Evolutionary conservation across 2,329 filamentous ascomycete genomes (phyloP).

Genomic region (Exophiala xenobiotica): DNA sequence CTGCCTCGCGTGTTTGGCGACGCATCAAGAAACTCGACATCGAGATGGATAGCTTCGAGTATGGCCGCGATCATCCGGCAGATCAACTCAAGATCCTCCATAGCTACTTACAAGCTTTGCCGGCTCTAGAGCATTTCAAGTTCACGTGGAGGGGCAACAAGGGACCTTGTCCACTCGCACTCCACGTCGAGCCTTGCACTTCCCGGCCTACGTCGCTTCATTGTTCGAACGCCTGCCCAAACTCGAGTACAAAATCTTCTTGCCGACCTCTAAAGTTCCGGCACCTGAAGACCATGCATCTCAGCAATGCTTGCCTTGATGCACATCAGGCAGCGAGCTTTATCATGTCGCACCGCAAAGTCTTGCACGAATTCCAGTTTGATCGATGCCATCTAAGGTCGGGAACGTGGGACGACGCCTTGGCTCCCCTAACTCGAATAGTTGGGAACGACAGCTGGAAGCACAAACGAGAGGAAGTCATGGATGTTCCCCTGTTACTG

Average conservation of each 20-base stretch:
- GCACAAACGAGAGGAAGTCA: constrained; percentile 38
- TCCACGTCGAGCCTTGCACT: constrained; percentile 66
- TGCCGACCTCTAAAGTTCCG: constrained; percentile 63
- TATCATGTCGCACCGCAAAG: constrained; percentile 64
- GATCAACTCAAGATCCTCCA: constrained; percentile 78
- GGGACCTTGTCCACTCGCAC: constrained; percentile 71
- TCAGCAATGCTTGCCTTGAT: constrained; percentile 72
- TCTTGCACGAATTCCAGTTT: constrained; percentile 76
- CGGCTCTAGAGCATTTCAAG: constrained; percentile 65
- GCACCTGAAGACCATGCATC: constrained; percentile 64
- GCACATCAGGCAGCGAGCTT: constrained; percentile 69
- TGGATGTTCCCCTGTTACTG: constrained; percentile 41
- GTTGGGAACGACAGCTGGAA: constrained; percentile 40
- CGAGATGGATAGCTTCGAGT: constrained; percentile 69
- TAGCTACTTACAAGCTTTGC: constrained; percentile 72
- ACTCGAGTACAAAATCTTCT: constrained; percentile 44
- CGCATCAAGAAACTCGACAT: constrained; percentile 75
- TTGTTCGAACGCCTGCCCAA: constrained; percentile 37
- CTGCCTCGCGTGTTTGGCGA: constrained; percentile 69
- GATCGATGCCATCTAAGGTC: constrained; percentile 69
- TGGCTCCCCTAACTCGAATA: constrained; percentile 63
- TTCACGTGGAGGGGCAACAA: constrained; percentile 75
- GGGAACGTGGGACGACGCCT: constrained; percentile 77
- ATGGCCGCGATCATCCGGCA: constrained; percentile 58
- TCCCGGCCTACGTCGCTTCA: constrained; percentile 49